Percentiles rank a stretch among this genome's conserved stretches.
Evolutionary conservation across 306 rosid genomes (phyloP).

Genomic region (Dalbergia oliveri): DNA sequence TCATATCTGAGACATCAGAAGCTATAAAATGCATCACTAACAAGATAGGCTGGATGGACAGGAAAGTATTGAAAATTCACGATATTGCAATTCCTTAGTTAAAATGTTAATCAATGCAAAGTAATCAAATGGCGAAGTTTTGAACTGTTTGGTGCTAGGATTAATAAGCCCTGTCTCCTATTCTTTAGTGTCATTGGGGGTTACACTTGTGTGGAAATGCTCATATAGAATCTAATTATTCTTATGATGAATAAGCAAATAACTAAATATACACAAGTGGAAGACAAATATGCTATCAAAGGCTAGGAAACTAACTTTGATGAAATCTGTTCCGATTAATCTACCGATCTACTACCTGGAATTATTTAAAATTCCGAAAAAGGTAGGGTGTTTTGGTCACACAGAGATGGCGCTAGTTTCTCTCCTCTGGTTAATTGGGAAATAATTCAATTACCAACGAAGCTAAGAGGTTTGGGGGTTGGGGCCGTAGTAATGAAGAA

Average conservation of each 20-base stretch:
- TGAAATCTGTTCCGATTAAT: no score
- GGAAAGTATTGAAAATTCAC: neutral
- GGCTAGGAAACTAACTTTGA: neutral
- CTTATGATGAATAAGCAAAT: slow-evolving; percentile 2
- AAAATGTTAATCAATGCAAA: neutral
- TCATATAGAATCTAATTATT: slow-evolving; percentile 7
- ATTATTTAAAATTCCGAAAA: no score
- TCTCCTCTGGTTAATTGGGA: no score
- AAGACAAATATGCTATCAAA: neutral
- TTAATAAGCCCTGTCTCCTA: slow-evolving; percentile 7
- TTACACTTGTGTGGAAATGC: neutral
- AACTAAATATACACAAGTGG: neutral
- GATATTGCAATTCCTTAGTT: slow-evolving; percentile 9
- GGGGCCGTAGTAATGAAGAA: no score
- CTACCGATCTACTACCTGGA: no score
- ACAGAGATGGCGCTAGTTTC: no score
- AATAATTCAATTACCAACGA: no score
- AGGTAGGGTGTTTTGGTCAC: no score
- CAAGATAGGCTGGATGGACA: slow-evolving; percentile 30
- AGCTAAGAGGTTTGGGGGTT: no score
- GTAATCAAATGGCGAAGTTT: slow-evolving; percentile 5
- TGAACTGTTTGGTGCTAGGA: neutral
- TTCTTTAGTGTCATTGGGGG: slow-evolving; percentile 3
- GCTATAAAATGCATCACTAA: slow-evolving; percentile 28
- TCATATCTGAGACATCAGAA: slow-evolving; percentile 74